phyloP scores from a whole-genome alignment of 495 filamentous ascomycete genomes.

The Ramalina peruviana region DNA sequence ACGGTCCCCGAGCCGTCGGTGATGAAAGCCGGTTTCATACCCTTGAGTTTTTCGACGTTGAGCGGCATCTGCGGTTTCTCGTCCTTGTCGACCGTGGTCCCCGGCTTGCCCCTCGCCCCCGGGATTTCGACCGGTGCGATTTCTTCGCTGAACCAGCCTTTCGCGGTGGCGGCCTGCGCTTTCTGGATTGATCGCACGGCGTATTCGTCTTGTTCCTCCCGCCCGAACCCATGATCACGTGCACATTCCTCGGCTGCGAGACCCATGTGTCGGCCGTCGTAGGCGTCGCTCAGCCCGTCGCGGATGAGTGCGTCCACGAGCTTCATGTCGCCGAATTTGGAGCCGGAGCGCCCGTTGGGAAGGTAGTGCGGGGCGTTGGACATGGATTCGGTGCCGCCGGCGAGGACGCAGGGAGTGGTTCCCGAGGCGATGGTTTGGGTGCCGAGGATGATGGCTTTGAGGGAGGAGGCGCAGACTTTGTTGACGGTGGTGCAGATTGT shows the following conservation, averaged over 20 bases:
- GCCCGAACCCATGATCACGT: conserved; percentile 61
- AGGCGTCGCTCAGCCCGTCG: conserved; percentile 86
- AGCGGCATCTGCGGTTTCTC: conserved; percentile 85
- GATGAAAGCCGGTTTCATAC: conserved; percentile 75
- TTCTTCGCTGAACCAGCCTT: conserved; percentile 65
- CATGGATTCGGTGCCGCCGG: conserved; percentile 94
- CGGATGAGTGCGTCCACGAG: conserved; percentile 82
- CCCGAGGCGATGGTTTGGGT: conserved; percentile 95
- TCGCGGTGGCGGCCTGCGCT: conserved; percentile 70
- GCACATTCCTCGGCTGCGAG: conserved; percentile 85
- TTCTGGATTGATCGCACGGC: conserved; percentile 85
- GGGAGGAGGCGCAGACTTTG: conserved; percentile 90
- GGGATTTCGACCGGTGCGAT: conserved; percentile 83
- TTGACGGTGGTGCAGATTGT: conserved; percentile 88
- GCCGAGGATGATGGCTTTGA: conserved; percentile 90
- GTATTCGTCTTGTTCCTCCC: conserved; percentile 83
- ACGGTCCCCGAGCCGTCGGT: conserved; percentile 67
- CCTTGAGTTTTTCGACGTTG: conserved; percentile 78
- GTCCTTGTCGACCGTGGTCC: conserved; percentile 65
- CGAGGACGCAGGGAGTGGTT: conserved; percentile 77
- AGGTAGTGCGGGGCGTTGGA: conserved; percentile 96
- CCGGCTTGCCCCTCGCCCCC: conserved; percentile 80
- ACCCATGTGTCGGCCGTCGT: conserved; percentile 90
- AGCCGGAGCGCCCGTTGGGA: conserved; percentile 63
- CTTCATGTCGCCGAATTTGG: conserved; percentile 78